These are phyloP conservation scores for Corchorus capsularis DNA, from an alignment of 345 rosid species.

Conservation along the genomic window DNA sequence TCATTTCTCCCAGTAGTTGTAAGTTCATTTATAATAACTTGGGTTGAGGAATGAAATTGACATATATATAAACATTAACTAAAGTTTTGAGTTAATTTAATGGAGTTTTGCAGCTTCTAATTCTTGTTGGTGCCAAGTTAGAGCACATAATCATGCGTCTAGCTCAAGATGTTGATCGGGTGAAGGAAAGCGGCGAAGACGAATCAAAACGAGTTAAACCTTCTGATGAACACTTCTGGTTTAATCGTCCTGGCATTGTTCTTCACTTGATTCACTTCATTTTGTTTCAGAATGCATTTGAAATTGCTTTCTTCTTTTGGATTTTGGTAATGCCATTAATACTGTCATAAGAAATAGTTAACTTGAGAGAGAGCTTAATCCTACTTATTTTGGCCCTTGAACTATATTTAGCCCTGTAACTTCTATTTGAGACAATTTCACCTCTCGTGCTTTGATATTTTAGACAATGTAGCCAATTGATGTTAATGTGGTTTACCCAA, in stretches of 20 bases:
- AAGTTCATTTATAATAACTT: conserved; percentile 29
- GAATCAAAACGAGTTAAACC: conserved; percentile 59
- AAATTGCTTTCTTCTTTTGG: conserved; percentile 90
- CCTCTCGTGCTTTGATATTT: no score
- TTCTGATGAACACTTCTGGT: conserved; percentile 83
- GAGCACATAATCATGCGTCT: conserved; percentile 63
- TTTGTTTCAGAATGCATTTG: conserved; percentile 83
- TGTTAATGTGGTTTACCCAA: no score
- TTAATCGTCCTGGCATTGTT: conserved; percentile 46
- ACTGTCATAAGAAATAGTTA: no score
- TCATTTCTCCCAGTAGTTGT: conserved; percentile 79
- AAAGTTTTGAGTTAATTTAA: background rate
- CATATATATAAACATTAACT: background rate
- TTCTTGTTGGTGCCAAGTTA: conserved; percentile 80
- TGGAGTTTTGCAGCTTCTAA: conserved; percentile 51
- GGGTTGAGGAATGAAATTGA: background rate
- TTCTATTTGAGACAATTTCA: no score
- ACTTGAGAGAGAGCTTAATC: no score
- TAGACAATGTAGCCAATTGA: no score
- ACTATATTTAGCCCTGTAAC: no score
- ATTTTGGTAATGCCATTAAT: conserved; percentile 49
- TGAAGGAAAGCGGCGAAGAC: conserved; percentile 28
- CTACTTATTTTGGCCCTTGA: no score
- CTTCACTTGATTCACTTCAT: conserved; percentile 77
- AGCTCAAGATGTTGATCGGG: conserved; percentile 47